These are phyloP conservation scores for Magnolia changhungtana DNA, from an alignment of 164 flowering plant species.

Conservation along the genomic window DNA sequence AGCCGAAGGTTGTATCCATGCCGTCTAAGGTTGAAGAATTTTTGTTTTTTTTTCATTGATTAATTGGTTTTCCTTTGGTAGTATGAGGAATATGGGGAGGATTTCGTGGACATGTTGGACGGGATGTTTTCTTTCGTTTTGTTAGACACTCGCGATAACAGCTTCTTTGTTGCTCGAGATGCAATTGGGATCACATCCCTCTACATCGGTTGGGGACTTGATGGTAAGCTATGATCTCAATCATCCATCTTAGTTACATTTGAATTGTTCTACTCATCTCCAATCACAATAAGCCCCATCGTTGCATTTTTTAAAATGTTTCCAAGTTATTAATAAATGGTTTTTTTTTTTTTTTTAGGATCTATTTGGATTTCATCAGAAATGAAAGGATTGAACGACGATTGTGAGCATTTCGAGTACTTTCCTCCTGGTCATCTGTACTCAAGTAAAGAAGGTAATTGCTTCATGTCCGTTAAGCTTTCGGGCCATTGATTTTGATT, in stretches of 20 bases:
- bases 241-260: not conserved
- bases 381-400: conserved; percentile 83
- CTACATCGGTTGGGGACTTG: conserved; percentile 95
- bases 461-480: not conserved
- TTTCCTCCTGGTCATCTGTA: conserved; percentile 94
- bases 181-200: conserved; percentile 93
- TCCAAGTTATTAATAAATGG: not conserved
- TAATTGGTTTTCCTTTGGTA: conserved; percentile 10
- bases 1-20: no score
- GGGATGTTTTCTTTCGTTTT: conserved; percentile 95
- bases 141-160: conserved; percentile 83
- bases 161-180: conserved; percentile 87
- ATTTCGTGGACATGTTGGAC: conserved; percentile 90
- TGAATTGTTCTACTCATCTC: not conserved
- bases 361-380: conserved; percentile 92
- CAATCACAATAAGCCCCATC: not conserved
- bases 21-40: no score
- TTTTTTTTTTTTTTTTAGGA: conserved; percentile 35
- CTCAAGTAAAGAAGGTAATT: conserved; percentile 63
- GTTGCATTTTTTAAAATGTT: not conserved
- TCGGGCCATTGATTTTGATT: not conserved
- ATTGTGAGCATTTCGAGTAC: conserved; percentile 79
- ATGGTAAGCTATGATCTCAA: conserved; percentile 43
- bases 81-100: conserved; percentile 90
- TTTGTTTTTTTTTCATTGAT: no score